phyloP scores from a whole-genome alignment of 1,284 basidiomycete genomes.

The Ceratobasidium sp. region DNA sequence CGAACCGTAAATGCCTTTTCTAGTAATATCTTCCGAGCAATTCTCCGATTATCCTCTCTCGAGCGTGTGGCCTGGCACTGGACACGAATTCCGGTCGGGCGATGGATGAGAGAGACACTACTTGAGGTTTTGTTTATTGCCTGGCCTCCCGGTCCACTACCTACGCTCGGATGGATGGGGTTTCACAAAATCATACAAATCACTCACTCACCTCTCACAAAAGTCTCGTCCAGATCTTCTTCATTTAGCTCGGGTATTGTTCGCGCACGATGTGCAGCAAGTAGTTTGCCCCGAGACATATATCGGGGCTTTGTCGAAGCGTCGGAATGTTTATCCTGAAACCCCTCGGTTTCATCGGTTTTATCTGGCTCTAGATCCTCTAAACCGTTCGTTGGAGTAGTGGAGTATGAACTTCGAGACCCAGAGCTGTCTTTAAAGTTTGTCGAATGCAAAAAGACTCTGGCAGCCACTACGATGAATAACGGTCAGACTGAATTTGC shows the following conservation, averaged over 20 bases:
- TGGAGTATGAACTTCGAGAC: neutral
- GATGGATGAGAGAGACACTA: slow-evolving; percentile 76
- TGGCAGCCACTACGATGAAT: too few species aligned
- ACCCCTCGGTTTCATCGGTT: slow-evolving; percentile 9
- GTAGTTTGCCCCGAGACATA: slow-evolving; percentile 64
- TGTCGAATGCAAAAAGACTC: too few species aligned
- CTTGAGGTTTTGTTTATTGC: slow-evolving; percentile 81
- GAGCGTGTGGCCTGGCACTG: slow-evolving; percentile 84
- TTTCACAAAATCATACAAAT: slow-evolving; percentile 27
- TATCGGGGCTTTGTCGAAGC: neutral
- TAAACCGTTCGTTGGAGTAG: neutral
- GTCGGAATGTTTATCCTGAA: neutral
- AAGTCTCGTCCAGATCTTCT: slow-evolving; percentile 78
- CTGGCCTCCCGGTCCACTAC: slow-evolving; percentile 86
- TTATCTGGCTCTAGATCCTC: slow-evolving; percentile 23
- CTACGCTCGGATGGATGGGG: slow-evolving; percentile 58
- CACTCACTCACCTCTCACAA: slow-evolving; percentile 73
- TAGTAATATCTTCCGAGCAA: slow-evolving; percentile 74
- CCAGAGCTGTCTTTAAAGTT: neutral
- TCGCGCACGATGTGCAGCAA: slow-evolving; percentile 73
- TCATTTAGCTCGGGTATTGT: slow-evolving; percentile 74
- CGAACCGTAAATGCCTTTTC: slow-evolving; percentile 70
- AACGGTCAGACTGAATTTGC: too few species aligned
- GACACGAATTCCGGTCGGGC: slow-evolving; percentile 81
- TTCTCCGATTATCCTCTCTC: slow-evolving; percentile 73